Conservation (phyloP, 2,329 filamentous ascomycete species). For the Arthrobotrys pseudoclavata region DNA sequence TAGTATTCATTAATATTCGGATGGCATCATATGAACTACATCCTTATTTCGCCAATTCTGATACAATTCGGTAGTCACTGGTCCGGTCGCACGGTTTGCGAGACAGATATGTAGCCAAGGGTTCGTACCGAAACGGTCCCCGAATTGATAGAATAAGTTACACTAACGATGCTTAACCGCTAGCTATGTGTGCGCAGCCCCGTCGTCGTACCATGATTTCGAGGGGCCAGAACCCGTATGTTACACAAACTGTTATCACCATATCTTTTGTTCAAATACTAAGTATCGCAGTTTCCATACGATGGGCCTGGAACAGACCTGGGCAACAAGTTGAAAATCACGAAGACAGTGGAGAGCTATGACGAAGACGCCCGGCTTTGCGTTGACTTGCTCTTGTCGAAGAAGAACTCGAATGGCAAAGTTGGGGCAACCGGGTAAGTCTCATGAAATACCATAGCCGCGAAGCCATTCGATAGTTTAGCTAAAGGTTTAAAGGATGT, state of each 20-base stretch:
- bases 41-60: conserved; percentile 4
- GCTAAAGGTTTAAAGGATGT: conserved; percentile 77
- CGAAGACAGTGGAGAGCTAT: conserved; percentile 83
- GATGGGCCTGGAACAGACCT: conserved; percentile 88
- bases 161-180: conserved; percentile 69
- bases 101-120: conserved; percentile 76
- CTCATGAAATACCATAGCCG: background rate
- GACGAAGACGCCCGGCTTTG: conserved; percentile 80
- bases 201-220: conserved; percentile 94
- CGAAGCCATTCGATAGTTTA: background rate
- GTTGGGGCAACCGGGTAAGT: conserved; percentile 75
- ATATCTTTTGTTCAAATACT: background rate
- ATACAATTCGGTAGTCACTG: conserved; percentile 75
- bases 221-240: conserved; percentile 79
- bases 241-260: background rate
- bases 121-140: conserved; percentile 7
- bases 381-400: conserved; percentile 77
- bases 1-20: conserved; percentile 64
- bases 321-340: conserved; percentile 86
- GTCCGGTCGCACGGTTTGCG: conserved; percentile 88
- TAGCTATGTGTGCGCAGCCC: conserved; percentile 92
- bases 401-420: conserved; percentile 83
- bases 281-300: conserved; percentile 74
- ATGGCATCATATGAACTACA: background rate
- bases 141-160: background rate